Conservation (phyloP, 1,139 yeast genomes). For the Candida anutae region DNA sequence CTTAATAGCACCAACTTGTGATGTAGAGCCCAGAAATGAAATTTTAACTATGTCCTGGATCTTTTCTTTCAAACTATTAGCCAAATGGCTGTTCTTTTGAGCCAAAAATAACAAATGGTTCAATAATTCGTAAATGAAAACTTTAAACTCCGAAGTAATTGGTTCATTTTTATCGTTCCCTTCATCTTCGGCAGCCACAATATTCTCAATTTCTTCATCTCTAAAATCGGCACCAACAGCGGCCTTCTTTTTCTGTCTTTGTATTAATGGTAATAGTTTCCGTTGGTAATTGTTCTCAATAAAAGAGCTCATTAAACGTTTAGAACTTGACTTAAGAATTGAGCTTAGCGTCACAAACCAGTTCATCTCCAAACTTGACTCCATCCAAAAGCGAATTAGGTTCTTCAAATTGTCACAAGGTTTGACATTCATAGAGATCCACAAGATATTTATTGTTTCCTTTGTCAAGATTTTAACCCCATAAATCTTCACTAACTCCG, state of each 20-base stretch:
- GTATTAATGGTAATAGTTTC: slow-evolving; percentile 36
- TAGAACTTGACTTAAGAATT: slow-evolving; percentile 29
- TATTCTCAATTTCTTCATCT: slow-evolving; percentile 41
- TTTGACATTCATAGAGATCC: slow-evolving; percentile 37
- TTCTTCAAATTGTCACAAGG: slow-evolving; percentile 31
- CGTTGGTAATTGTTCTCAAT: slow-evolving; percentile 33
- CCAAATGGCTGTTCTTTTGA: slow-evolving; percentile 29
- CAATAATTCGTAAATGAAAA: slow-evolving; percentile 53
- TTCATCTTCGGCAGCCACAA: slow-evolving; percentile 25
- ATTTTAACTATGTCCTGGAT: slow-evolving; percentile 70
- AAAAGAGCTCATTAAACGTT: slow-evolving; percentile 31
- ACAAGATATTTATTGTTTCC: slow-evolving; percentile 29
- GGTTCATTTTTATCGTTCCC: slow-evolving; percentile 47
- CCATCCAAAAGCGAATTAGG: slow-evolving; percentile 34
- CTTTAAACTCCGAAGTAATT: slow-evolving; percentile 62
- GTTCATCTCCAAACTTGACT: slow-evolving; percentile 25
- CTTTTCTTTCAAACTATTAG: slow-evolving; percentile 37
- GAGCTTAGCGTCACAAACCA: slow-evolving; percentile 37
- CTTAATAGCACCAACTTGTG: slow-evolving; percentile 56
- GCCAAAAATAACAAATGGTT: slow-evolving; percentile 42
- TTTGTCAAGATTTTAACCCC: slow-evolving; percentile 27
- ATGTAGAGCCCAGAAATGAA: slow-evolving; percentile 80
- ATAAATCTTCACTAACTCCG: slow-evolving; percentile 31
- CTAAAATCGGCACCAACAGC: slow-evolving; percentile 27
- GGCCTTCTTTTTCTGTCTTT: slow-evolving; percentile 34